These are phyloP conservation scores for Verticillium zaregamsianum DNA, from an alignment of 2,329 filamentous ascomycete species.

Conservation along the genomic window DNA sequence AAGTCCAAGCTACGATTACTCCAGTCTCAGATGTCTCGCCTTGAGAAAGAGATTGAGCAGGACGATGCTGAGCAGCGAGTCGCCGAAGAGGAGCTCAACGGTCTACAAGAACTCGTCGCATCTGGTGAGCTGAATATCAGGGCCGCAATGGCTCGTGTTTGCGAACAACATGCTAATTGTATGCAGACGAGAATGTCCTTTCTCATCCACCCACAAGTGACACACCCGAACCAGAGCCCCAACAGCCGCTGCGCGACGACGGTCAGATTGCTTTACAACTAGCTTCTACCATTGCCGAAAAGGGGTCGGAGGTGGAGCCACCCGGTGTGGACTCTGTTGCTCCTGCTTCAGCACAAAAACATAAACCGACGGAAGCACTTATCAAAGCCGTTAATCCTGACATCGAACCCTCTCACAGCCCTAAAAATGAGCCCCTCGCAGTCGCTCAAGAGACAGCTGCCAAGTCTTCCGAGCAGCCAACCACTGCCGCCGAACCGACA, in stretches of 20 bases:
- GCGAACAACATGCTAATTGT: not conserved
- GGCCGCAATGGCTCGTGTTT: not conserved
- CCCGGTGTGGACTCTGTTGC: not conserved
- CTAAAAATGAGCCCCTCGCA: not conserved
- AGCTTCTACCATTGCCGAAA: not conserved
- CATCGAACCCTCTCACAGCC: not conserved
- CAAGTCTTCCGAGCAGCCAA: not conserved
- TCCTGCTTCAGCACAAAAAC: not conserved
- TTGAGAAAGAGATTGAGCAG: conserved; percentile 44
- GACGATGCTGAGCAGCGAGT: conserved; percentile 28
- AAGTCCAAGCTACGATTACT: conserved; percentile 41
- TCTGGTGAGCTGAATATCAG: not conserved
- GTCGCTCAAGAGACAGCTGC: not conserved
- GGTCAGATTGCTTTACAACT: not conserved
- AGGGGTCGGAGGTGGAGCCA: not conserved
- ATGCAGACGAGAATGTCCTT: not conserved
- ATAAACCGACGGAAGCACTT: not conserved
- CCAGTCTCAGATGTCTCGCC: conserved; percentile 40
- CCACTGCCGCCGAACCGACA: not conserved
- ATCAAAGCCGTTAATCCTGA: too few relatives aligned
- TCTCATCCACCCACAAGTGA: not conserved
- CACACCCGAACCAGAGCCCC: conserved; percentile 3
- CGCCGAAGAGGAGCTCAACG: conserved; percentile 22
- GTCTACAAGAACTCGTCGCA: not conserved
- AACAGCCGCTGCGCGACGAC: not conserved